These are phyloP conservation scores for Aspergillus wentii DNA, from an alignment of 495 filamentous ascomycete genomes.

Conservation along the genomic window DNA sequence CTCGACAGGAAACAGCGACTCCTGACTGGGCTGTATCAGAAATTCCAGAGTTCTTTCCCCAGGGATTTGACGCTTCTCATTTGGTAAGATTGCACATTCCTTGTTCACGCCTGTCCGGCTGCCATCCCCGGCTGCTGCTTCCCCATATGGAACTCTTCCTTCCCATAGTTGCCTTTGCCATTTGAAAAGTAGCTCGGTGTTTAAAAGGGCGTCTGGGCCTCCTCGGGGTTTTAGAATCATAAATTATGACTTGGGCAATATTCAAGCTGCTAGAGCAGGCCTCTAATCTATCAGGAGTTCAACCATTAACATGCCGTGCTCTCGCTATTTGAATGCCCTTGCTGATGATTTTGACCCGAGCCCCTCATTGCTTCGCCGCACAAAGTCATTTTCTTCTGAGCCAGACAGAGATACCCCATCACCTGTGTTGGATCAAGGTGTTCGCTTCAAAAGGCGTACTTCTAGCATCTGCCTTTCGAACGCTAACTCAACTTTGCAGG, in stretches of 20 bases:
- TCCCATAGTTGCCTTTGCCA: not conserved
- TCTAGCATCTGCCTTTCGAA: slow-evolving; percentile 7
- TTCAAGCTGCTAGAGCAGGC: too few species aligned
- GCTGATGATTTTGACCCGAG: slow-evolving; percentile 13
- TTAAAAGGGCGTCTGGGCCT: too few species aligned
- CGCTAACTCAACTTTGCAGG: slow-evolving; percentile 21
- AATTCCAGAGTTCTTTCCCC: slow-evolving; percentile 77
- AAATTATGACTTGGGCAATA: too few species aligned
- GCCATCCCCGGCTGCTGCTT: too few species aligned
- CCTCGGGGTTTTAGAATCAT: too few species aligned
- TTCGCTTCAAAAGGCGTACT: not conserved
- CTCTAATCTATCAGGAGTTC: too few species aligned
- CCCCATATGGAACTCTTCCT: slow-evolving; percentile 5
- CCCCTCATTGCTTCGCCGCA: not conserved
- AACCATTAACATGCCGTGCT: too few species aligned
- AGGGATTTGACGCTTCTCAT: slow-evolving; percentile 60
- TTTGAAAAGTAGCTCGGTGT: too few species aligned
- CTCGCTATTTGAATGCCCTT: slow-evolving; percentile 16
- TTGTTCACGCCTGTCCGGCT: too few species aligned
- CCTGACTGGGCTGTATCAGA: slow-evolving; percentile 55
- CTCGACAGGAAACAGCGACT: slow-evolving; percentile 42
- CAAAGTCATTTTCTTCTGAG: too few species aligned
- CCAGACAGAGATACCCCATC: too few species aligned
- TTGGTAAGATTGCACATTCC: slow-evolving; percentile 47
- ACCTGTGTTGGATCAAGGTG: not conserved